Percentiles rank a stretch among this genome's conserved stretches.
Conservation (phyloP, 306 rosid genomes). For the Adenanthera pavonina region DNA sequence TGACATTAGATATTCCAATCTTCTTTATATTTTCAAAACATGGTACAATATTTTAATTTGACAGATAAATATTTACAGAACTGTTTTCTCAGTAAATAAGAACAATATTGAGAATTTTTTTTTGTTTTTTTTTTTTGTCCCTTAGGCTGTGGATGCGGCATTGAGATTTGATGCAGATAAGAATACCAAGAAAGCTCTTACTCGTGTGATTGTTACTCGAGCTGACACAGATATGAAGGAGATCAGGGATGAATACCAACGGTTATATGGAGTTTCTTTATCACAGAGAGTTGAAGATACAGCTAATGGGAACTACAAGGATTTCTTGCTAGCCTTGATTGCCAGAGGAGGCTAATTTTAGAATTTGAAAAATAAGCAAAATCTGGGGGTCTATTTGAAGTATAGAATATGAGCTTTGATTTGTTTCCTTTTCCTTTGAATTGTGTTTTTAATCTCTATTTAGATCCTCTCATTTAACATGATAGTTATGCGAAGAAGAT, state of each 20-base stretch:
- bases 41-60: too few species aligned
- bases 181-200: slow-evolving; percentile 63
- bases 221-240: slow-evolving; percentile 77
- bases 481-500: background rate
- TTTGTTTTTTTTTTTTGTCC: background rate
- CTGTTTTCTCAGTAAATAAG: too few species aligned
- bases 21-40: background rate
- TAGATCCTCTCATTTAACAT: too few species aligned
- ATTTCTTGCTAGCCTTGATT: slow-evolving; percentile 77
- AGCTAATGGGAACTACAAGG: slow-evolving; percentile 81
- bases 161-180: slow-evolving; percentile 65
- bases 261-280: slow-evolving; percentile 57
- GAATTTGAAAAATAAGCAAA: background rate
- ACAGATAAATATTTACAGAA: too few species aligned
- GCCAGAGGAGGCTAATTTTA: slow-evolving; percentile 53
- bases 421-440: background rate
- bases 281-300: slow-evolving; percentile 61
- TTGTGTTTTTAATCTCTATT: slow-evolving; percentile 23
- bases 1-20: background rate
- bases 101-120: too few species aligned
- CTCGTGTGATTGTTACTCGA: slow-evolving; percentile 84
- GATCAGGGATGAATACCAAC: slow-evolving; percentile 63
- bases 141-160: slow-evolving; percentile 63
- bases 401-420: slow-evolving; percentile 8
- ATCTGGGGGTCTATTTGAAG: background rate